Conservation (phyloP, 192 early-diverging fungal genomes). For the Allomyces arbusculus region DNA sequence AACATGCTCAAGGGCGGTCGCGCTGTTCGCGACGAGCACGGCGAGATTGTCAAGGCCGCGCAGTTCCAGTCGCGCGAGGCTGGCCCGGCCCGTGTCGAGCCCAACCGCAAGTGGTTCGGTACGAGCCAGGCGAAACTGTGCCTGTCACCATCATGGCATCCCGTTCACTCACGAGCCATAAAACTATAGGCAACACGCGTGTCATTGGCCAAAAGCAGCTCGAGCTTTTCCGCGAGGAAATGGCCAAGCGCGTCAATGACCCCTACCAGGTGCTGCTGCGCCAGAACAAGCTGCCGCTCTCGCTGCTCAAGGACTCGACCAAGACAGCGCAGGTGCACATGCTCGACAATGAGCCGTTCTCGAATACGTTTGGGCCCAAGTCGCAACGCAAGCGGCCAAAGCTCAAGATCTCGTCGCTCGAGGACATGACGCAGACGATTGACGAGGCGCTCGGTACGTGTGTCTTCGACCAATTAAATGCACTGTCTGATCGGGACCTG, state of each 20-base stretch:
- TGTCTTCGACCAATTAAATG: slow-evolving; percentile 10
- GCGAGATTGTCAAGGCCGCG: slow-evolving; percentile 80
- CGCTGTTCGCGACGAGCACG: slow-evolving; percentile 59
- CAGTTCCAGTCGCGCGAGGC: slow-evolving; percentile 64
- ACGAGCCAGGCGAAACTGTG: slow-evolving; percentile 8
- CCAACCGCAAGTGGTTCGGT: slow-evolving; percentile 95
- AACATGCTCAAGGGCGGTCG: slow-evolving; percentile 85
- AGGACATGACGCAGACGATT: slow-evolving; percentile 54
- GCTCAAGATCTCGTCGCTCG: slow-evolving; percentile 45
- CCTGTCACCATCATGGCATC: neutral
- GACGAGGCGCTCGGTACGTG: slow-evolving; percentile 39
- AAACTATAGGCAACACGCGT: slow-evolving; percentile 60
- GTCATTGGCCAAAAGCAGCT: slow-evolving; percentile 90
- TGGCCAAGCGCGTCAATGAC: slow-evolving; percentile 68
- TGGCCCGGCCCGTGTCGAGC: slow-evolving; percentile 61
- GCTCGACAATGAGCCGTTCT: slow-evolving; percentile 83
- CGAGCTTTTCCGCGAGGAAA: slow-evolving; percentile 75
- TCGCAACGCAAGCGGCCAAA: slow-evolving; percentile 89
- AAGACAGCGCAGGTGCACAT: slow-evolving; percentile 68
- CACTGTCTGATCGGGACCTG: neutral
- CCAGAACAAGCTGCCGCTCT: slow-evolving; percentile 91
- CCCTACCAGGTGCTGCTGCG: slow-evolving; percentile 85
- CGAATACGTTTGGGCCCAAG: slow-evolving; percentile 82
- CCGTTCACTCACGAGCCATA: neutral
- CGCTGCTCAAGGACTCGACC: slow-evolving; percentile 59